phyloP scores from a whole-genome alignment of 2,329 filamentous ascomycete species.

The Sordariomycetes sp. region DNA sequence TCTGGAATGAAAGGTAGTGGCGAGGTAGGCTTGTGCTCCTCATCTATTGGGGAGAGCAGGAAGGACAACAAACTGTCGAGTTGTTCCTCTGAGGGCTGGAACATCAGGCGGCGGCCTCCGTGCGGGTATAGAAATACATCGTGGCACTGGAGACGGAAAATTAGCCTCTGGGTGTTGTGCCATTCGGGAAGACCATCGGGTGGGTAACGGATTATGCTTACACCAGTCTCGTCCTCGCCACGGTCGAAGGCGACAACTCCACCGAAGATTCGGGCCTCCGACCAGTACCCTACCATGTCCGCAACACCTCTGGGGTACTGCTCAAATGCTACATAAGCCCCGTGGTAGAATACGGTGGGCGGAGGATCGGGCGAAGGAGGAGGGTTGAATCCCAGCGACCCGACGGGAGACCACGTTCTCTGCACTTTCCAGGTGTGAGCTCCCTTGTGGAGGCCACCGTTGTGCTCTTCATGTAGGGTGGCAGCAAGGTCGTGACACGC shows the following conservation, averaged over 20 bases:
- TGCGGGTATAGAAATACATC: background rate
- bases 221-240: conserved; percentile 10
- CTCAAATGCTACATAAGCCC: conserved; percentile 10
- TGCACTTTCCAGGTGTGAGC: background rate
- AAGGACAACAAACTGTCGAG: background rate
- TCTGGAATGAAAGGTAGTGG: background rate
- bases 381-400: too few relatives aligned
- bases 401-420: too few relatives aligned
- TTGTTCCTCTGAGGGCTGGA: background rate
- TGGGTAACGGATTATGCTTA: background rate
- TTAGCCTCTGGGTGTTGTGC: background rate
- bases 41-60: background rate
- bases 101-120: background rate
- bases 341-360: background rate
- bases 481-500: background rate
- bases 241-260: conserved; percentile 19
- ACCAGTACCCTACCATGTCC: conserved; percentile 17
- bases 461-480: background rate
- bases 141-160: background rate
- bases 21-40: background rate
- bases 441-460: background rate
- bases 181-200: background rate
- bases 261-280: conserved; percentile 16
- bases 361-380: background rate
- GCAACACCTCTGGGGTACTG: conserved; percentile 15